These are phyloP conservation scores for Auriscalpium vulgare DNA, from an alignment of 768 basidiomycete species.

Conservation along the genomic window DNA sequence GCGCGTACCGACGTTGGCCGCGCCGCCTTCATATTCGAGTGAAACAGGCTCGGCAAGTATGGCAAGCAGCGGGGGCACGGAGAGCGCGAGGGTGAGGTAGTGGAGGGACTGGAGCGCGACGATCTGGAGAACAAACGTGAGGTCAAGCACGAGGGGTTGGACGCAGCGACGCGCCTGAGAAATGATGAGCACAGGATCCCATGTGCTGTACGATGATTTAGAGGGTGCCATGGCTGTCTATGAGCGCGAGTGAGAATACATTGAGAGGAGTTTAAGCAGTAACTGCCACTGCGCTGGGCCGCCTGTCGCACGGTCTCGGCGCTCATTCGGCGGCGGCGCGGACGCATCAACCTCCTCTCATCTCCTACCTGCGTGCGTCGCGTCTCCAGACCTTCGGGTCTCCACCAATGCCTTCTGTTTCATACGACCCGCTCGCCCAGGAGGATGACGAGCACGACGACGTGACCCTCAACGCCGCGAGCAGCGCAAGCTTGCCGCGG, in stretches of 20 bases:
- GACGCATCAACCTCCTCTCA: neutral
- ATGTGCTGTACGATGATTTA: constrained; percentile 40
- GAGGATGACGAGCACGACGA: constrained; percentile 6
- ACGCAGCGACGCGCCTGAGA: constrained; percentile 54
- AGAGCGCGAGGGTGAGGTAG: constrained; percentile 79
- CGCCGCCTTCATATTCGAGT: constrained; percentile 67
- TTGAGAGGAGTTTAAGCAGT: neutral
- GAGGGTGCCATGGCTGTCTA: constrained; percentile 24
- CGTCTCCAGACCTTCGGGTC: neutral
- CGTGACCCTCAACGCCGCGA: neutral
- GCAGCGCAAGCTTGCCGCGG: constrained; percentile 1
- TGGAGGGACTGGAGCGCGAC: constrained; percentile 89
- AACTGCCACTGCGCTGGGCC: too few relatives aligned
- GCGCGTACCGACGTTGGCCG: constrained; percentile 65
- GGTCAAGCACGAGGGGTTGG: neutral
- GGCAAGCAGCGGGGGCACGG: constrained; percentile 73
- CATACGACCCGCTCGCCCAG: constrained; percentile 14
- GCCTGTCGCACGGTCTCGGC: neutral
- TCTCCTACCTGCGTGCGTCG: too few relatives aligned
- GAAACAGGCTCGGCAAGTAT: constrained; percentile 68
- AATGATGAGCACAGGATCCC: constrained; percentile 86
- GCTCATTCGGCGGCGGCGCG: neutral
- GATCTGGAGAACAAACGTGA: constrained; percentile 46
- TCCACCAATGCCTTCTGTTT: constrained; percentile 5
- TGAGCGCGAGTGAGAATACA: neutral